Percentiles rank a stretch among this genome's conserved stretches.
These are phyloP conservation scores for Colletotrichum phormii DNA, from an alignment of 2,329 filamentous ascomycete genomes.

Conservation along the genomic window DNA sequence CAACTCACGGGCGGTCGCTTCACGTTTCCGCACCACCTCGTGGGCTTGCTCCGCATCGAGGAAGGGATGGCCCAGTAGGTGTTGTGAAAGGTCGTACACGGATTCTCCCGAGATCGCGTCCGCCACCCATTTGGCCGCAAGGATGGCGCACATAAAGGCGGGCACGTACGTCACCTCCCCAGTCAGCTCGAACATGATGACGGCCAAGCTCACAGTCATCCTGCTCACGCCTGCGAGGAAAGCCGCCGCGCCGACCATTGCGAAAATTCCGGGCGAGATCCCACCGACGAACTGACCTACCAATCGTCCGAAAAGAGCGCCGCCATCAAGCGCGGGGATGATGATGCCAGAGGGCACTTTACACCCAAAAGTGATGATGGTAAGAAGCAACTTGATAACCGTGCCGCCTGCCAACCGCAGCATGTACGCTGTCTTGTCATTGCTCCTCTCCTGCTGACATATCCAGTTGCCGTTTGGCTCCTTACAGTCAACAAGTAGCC, in stretches of 20 bases:
- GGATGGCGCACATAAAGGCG: slow-evolving; percentile 69
- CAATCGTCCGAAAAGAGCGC: slow-evolving; percentile 68
- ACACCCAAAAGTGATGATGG: slow-evolving; percentile 68
- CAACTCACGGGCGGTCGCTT: slow-evolving; percentile 54
- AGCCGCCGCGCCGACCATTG: slow-evolving; percentile 69
- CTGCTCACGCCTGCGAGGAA: slow-evolving; percentile 69
- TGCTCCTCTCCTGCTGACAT: slow-evolving; percentile 59
- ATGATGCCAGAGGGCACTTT: slow-evolving; percentile 72
- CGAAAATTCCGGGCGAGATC: slow-evolving; percentile 69
- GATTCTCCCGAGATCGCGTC: slow-evolving; percentile 64
- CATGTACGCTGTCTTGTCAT: slow-evolving; percentile 55
- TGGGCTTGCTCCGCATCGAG: slow-evolving; percentile 63
- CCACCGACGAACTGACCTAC: slow-evolving; percentile 52
- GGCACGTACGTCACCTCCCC: slow-evolving; percentile 68
- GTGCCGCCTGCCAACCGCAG: slow-evolving; percentile 64
- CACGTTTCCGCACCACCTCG: slow-evolving; percentile 6
- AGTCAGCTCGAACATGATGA: slow-evolving; percentile 72
- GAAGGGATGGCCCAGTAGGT: slow-evolving; percentile 68
- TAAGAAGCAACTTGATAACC: slow-evolving; percentile 65
- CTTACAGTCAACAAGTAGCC: slow-evolving; percentile 66
- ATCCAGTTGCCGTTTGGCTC: slow-evolving; percentile 55
- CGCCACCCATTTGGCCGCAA: slow-evolving; percentile 69
- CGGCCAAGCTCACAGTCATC: slow-evolving; percentile 68
- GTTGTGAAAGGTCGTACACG: slow-evolving; percentile 71
- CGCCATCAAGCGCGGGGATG: slow-evolving; percentile 68